These are phyloP conservation scores for Clathrospora elynae DNA, from an alignment of 2,329 filamentous ascomycete genomes.

Conservation along the genomic window DNA sequence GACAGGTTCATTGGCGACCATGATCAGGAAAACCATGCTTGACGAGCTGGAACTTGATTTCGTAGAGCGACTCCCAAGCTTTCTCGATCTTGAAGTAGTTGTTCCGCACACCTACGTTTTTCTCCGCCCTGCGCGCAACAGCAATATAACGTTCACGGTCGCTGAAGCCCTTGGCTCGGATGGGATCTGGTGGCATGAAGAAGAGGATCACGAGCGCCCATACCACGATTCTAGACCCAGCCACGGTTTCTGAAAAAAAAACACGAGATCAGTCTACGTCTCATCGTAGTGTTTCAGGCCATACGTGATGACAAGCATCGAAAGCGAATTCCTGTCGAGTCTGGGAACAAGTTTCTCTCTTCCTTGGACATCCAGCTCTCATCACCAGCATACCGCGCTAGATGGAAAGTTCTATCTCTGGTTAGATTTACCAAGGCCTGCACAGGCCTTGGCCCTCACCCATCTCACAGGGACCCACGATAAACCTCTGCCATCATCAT, in stretches of 20 bases:
- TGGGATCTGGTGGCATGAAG: constrained; percentile 51
- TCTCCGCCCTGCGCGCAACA: constrained; percentile 71
- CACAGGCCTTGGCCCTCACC: too few species aligned
- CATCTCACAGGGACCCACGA: too few species aligned
- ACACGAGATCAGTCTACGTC: constrained; percentile 53
- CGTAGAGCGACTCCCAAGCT: constrained; percentile 60
- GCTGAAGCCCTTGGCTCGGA: constrained; percentile 45
- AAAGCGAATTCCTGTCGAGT: constrained; percentile 32
- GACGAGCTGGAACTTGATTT: constrained; percentile 60
- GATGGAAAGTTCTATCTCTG: too few species aligned
- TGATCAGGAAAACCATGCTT: constrained; percentile 34
- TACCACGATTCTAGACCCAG: constrained; percentile 33
- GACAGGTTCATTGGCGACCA: constrained; percentile 43
- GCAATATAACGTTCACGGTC: constrained; percentile 54
- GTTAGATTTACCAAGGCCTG: too few species aligned
- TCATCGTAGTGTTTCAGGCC: constrained; percentile 42
- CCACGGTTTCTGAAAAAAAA: constrained; percentile 49
- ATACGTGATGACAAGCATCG: constrained; percentile 34
- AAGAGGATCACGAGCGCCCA: constrained; percentile 42
- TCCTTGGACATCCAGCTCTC: constrained; percentile 53
- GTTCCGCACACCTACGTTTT: constrained; percentile 75
- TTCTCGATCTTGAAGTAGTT: constrained; percentile 71
- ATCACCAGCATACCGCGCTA: constrained; percentile 52
- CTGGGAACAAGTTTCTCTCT: constrained; percentile 32
- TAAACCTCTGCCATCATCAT: too few species aligned